A percentile compares a stretch with the other conserved stretches of the same genome.
phyloP scores from a whole-genome alignment of 2,329 filamentous ascomycete genomes.

The Ophidiomyces ophidiicola region DNA sequence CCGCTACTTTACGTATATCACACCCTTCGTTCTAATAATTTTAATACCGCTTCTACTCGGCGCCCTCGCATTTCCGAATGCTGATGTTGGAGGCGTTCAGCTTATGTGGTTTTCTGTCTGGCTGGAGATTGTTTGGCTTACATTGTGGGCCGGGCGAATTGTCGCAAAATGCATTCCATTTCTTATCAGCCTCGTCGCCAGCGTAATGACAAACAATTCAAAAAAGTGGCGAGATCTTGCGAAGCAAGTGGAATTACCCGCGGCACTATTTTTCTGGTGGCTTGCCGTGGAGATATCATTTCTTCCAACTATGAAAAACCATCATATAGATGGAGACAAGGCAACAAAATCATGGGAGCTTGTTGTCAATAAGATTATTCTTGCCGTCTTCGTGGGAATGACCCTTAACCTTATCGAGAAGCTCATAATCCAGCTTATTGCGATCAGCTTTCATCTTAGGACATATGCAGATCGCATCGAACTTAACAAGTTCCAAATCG shows the following conservation, averaged over 20 bases:
- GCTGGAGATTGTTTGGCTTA: constrained; percentile 87
- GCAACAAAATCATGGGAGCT: constrained; percentile 55
- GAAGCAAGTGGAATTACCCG: constrained; percentile 69
- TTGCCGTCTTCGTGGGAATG: constrained; percentile 68
- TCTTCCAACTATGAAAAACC: constrained; percentile 63
- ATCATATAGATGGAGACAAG: constrained; percentile 44
- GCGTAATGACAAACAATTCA: constrained; percentile 68
- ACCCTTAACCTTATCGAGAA: constrained; percentile 80
- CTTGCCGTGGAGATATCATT: constrained; percentile 77
- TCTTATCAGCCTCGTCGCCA: constrained; percentile 52
- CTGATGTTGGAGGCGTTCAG: constrained; percentile 60
- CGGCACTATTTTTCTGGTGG: constrained; percentile 84
- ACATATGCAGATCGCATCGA: constrained; percentile 88
- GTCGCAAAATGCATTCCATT: constrained; percentile 53
- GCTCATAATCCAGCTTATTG: constrained; percentile 87
- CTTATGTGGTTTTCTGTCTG: constrained; percentile 90
- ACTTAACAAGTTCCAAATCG: constrained; percentile 82
- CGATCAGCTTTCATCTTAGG: constrained; percentile 79
- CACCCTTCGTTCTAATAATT: constrained; percentile 51
- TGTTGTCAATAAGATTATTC: constrained; percentile 72
- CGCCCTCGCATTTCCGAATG: constrained; percentile 44
- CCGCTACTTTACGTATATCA: constrained; percentile 60
- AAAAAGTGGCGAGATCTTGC: constrained; percentile 93
- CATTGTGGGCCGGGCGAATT: constrained; percentile 66
- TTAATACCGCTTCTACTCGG: constrained; percentile 58